phyloP scores from a whole-genome alignment of 768 basidiomycete species.

The Leccinum arenicola region DNA sequence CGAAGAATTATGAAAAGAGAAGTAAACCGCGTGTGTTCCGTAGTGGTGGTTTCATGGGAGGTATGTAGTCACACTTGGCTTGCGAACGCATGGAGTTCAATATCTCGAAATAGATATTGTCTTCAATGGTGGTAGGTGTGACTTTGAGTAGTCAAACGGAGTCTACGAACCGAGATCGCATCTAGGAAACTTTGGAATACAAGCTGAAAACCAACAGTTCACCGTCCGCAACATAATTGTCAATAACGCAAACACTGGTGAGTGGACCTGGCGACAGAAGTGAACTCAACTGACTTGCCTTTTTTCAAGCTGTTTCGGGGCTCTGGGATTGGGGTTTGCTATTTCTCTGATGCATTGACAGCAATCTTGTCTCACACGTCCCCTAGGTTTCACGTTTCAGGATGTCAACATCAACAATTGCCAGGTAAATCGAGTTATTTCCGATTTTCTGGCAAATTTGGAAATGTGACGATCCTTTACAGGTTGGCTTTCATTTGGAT shows the following conservation, averaged over 20 bases:
- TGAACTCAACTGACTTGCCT: not conserved
- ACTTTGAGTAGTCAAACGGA: not conserved
- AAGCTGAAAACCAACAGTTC: conserved; percentile 80
- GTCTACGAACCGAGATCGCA: not conserved
- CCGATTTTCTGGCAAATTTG: not conserved
- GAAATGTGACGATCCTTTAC: not conserved
- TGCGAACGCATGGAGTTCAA: not conserved
- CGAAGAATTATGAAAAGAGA: not conserved
- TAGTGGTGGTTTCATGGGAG: conserved; percentile 51
- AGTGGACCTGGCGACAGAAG: not conserved
- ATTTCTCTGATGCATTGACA: not conserved
- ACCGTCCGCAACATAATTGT: conserved; percentile 62
- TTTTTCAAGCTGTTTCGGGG: conserved; percentile 23
- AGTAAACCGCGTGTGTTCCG: not conserved
- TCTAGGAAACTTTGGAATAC: conserved; percentile 54
- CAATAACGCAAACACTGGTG: conserved; percentile 44
- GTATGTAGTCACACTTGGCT: conserved; percentile 32
- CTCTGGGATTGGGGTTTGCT: conserved; percentile 43
- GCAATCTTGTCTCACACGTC: not conserved
- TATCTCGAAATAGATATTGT: conserved; percentile 31
- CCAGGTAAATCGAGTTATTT: conserved; percentile 5
- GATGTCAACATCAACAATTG: conserved; percentile 45
- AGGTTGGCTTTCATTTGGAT: conserved; percentile 45
- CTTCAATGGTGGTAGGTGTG: conserved; percentile 38
- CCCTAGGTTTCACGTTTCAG: conserved; percentile 50